Evolutionary conservation across 1,284 basidiomycete genomes (phyloP).

Genomic region (Apiotrichum gamsii): DNA sequence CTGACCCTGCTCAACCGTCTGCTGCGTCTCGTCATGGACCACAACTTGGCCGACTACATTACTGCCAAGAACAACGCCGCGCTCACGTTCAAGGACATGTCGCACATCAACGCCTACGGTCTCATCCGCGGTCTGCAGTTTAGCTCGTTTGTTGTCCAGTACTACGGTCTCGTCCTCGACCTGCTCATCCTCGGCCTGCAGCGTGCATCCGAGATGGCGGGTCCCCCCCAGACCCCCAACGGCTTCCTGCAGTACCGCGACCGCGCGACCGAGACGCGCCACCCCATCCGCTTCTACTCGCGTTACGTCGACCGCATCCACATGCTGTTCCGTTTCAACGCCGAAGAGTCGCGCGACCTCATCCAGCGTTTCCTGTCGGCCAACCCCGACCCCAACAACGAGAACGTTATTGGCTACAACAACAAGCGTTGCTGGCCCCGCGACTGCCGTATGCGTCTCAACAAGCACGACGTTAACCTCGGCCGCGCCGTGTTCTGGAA

Average conservation of each 20-base stretch:
- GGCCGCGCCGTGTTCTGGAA: conserved; percentile 99
- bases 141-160: conserved; percentile 95
- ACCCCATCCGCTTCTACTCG: conserved; percentile 90
- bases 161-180: conserved; percentile 85
- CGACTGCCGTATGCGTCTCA: conserved; percentile 97
- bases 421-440: conserved; percentile 99
- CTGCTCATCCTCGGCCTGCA: conserved; percentile 88
- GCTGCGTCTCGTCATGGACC: conserved; percentile 86
- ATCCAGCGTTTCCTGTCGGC: conserved; percentile 96
- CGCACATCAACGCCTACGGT: conserved; percentile 53
- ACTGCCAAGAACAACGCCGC: conserved; percentile 96
- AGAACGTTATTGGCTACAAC: conserved; percentile 98
- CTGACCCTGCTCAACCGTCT: conserved; percentile 87
- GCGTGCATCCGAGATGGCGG: conserved; percentile 93
- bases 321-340: conserved; percentile 95
- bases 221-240: conserved; percentile 89
- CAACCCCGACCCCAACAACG: conserved; percentile 97
- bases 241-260: conserved; percentile 94
- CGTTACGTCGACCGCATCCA: conserved; percentile 90
- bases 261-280: conserved; percentile 83
- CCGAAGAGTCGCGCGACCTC: conserved; percentile 93
- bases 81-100: conserved; percentile 78
- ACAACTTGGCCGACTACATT: conserved; percentile 96
- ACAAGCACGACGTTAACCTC: conserved; percentile 99
- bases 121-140: conserved; percentile 92